Conservation (phyloP, 1,284 basidiomycete species). For the Moesziomyces sp. region DNA sequence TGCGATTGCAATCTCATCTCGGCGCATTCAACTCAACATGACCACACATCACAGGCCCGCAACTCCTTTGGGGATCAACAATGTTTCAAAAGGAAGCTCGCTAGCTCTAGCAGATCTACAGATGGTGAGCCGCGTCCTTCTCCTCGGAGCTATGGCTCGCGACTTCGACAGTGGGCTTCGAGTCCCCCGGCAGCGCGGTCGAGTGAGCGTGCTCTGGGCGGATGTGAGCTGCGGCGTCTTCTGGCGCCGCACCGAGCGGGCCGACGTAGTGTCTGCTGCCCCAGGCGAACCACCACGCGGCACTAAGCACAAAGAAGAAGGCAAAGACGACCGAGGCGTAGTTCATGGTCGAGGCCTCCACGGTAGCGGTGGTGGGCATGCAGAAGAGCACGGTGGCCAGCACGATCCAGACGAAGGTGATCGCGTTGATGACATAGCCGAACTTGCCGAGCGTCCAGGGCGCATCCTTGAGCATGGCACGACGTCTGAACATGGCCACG, state of each 20-base stretch:
- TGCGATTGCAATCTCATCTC: background rate
- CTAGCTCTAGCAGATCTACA: background rate
- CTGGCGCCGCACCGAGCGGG: constrained; percentile 36
- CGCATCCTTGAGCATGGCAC: constrained; percentile 67
- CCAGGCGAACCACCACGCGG: constrained; percentile 44
- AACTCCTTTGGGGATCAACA: background rate
- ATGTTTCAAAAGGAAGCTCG: too few relatives aligned
- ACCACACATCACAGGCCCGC: background rate
- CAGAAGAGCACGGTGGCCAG: constrained; percentile 70
- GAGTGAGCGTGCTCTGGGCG: background rate
- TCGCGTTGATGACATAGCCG: constrained; percentile 66
- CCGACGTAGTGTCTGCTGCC: constrained; percentile 48
- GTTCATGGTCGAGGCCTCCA: constrained; percentile 69
- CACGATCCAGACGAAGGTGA: constrained; percentile 70
- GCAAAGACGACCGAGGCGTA: constrained; percentile 56
- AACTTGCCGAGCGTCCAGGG: constrained; percentile 69
- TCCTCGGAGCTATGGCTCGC: constrained; percentile 25
- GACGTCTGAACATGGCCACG: constrained; percentile 66
- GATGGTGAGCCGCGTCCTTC: constrained; percentile 12
- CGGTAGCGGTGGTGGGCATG: constrained; percentile 69
- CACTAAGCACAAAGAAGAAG: constrained; percentile 49
- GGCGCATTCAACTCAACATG: background rate
- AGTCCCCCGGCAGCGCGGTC: background rate
- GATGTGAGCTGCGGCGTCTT: constrained; percentile 14
- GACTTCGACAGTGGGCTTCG: constrained; percentile 21